Conservation (phyloP, 257 asterid genomes). For the Solanum raphanifolium region DNA sequence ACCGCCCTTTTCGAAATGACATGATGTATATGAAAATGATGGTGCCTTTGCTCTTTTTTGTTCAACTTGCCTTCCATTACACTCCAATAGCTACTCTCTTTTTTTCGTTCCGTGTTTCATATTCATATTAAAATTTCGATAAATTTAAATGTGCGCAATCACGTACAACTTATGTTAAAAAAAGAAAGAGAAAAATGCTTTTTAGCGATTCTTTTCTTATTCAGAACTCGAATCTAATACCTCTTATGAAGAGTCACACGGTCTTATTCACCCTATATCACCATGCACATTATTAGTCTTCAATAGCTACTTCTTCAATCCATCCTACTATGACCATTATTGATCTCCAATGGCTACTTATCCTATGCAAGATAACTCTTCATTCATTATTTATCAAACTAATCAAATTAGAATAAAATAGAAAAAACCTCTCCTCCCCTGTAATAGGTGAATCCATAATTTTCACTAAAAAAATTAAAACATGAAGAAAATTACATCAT, state of each 20-base stretch:
- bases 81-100: background rate
- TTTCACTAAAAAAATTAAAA: background rate
- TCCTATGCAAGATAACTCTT: background rate
- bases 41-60: background rate
- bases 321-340: background rate
- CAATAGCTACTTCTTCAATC: background rate
- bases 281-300: background rate
- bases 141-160: fast-evolving
- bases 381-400: background rate
- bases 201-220: background rate
- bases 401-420: background rate
- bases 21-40: background rate
- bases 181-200: fast-evolving
- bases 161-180: background rate
- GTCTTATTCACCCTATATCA: background rate
- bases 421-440: background rate
- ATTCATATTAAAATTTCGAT: background rate
- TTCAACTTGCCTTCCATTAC: background rate
- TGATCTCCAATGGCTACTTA: background rate
- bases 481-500: background rate
- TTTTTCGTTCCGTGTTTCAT: background rate
- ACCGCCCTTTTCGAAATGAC: background rate
- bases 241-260: background rate
- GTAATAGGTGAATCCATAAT: background rate
- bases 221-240: background rate